These are phyloP conservation scores for Plasmodium vivax DNA, from an alignment of 169 alveolate genomes.

Conservation along the genomic window DNA sequence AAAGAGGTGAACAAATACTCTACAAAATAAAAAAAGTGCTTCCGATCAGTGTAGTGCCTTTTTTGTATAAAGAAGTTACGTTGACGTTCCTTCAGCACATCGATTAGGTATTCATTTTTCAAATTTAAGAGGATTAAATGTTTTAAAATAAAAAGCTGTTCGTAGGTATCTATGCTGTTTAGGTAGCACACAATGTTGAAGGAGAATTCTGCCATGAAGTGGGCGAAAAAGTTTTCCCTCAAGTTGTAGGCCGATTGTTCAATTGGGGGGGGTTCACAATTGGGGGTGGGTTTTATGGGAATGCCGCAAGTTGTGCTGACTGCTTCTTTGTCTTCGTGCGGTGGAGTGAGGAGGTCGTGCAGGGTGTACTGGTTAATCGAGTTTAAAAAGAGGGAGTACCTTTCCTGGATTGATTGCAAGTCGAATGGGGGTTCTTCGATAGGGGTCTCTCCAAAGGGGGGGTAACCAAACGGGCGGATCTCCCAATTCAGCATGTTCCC, in stretches of 20 bases:
- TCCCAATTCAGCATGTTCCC: neutral
- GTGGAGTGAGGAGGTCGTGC: neutral
- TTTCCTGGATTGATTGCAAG: conserved; percentile 4
- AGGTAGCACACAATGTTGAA: conserved; percentile 25
- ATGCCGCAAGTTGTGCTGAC: neutral
- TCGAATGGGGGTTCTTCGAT: conserved; percentile 2
- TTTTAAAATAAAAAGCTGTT: conserved; percentile 25
- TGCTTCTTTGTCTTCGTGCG: neutral
- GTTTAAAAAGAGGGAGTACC: conserved; percentile 24
- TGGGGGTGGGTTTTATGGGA: neutral
- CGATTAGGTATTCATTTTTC: conserved; percentile 59
- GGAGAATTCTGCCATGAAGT: conserved; percentile 47
- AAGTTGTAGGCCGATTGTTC: neutral
- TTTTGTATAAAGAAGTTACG: conserved; percentile 41
- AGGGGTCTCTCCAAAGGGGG: neutral
- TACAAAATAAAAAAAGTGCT: conserved; percentile 24
- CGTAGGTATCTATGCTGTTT: conserved; percentile 26
- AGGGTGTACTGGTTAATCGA: conserved; percentile 17
- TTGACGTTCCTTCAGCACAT: conserved; percentile 24
- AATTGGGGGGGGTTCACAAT: neutral
- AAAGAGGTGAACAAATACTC: conserved; percentile 20
- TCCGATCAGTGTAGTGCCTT: conserved; percentile 1
- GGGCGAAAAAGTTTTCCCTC: neutral
- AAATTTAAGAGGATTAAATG: conserved; percentile 24
- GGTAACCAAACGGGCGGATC: neutral